Percentiles rank a stretch among this genome's conserved stretches.
Evolutionary conservation across 2,329 filamentous ascomycete genomes (phyloP).

Genomic region (Cercospora beticola): DNA sequence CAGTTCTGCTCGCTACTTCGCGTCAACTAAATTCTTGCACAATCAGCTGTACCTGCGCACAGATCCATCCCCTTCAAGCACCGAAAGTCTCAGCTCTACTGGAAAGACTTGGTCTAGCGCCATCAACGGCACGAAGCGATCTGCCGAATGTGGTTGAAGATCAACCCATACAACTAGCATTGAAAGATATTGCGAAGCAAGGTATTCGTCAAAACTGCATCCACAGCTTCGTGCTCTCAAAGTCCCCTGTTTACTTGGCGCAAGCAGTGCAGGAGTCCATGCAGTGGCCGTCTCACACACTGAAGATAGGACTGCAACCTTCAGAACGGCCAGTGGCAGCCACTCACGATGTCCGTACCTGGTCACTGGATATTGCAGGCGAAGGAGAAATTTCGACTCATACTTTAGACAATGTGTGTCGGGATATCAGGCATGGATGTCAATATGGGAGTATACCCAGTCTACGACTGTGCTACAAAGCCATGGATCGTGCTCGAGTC

Average conservation of each 20-base stretch:
- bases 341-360: conserved; percentile 1
- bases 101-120: conserved; percentile 22
- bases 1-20: conserved; percentile 14
- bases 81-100: conserved; percentile 18
- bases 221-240: conserved; percentile 22
- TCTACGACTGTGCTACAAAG: conserved; percentile 36
- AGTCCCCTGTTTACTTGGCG: conserved; percentile 16
- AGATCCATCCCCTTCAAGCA: conserved; percentile 19
- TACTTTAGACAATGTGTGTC: conserved; percentile 17
- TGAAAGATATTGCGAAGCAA: conserved; percentile 8
- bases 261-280: conserved; percentile 13
- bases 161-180: conserved; percentile 18
- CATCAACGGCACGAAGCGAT: conserved; percentile 13
- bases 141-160: background rate
- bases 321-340: background rate
- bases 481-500: conserved; percentile 28
- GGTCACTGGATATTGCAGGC: conserved; percentile 16
- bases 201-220: conserved; percentile 8
- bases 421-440: conserved; percentile 20
- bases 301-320: conserved; percentile 21
- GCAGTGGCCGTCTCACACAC: conserved; percentile 21
- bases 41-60: conserved; percentile 17
- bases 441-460: conserved; percentile 29
- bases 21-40: conserved; percentile 4
- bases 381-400: conserved; percentile 15